Evolutionary conservation across 805 yeast species (phyloP), one percentile per base, ranked within the genome.

Genomic region (fission yeast (Schizosaccharomyces pombe)): DNA sequence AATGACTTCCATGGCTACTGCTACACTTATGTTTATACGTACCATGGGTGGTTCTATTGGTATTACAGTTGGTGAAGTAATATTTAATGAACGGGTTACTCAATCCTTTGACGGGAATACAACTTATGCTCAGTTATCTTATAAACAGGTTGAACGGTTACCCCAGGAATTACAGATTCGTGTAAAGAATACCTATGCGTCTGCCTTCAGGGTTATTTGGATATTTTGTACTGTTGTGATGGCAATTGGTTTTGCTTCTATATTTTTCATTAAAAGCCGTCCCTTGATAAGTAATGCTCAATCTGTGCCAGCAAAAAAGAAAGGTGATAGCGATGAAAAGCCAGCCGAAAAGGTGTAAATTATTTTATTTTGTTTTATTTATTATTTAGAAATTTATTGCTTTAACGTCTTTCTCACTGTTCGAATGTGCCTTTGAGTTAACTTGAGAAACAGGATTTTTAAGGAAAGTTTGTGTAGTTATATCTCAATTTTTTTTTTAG

Each of bases 11-110:
- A 61, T 60, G 47, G 62, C 66, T 1, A 64, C 67, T 1, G 60
- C 66, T 0, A 58, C 63, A 58, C 57, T 64, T 57, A 60, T 64
- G 24, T 63, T 64, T 55, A 54, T 59, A 43, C 56, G 67, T 39
- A 57, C 57, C 11, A 47, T 63, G 33, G 67, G 67, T 5, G 65
- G 63, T 32, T 59, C 63, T 11, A 53, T 64, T 39, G 67, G 67
- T 2, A 61, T 63, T 2, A 66, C 67, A 5, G 57, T 64, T 24
- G 66, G 66, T 4, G 67, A 67, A 16, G 47, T 34, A 5, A 28
- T 49, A 29, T 43, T 22, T 26, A 43, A 16, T 22, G 30, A 43
- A 22, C 14, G 30, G n/a, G 30, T 43, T 5, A 43, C 49, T 2
- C 8, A 9, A 14, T n/a, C 31, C 28, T 43, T 22, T 43, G 9